Evolutionary conservation across 352 stramenopile genomes (phyloP).

Genomic region (Pythium dissimile): DNA sequence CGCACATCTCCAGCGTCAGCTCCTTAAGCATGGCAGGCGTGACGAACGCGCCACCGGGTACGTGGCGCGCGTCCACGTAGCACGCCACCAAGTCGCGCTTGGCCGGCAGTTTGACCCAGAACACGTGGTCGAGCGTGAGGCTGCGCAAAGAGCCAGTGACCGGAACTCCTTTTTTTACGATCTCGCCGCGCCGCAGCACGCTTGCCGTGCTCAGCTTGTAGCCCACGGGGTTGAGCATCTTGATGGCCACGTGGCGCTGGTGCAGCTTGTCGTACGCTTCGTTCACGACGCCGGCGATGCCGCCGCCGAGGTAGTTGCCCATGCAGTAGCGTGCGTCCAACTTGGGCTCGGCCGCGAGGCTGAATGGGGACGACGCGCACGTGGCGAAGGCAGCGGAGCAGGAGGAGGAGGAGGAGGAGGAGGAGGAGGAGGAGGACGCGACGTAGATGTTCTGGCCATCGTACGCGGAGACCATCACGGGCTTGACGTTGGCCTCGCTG

Average conservation of each 20-base stretch:
- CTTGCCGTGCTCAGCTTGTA: slow-evolving; percentile 88
- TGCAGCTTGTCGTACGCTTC: slow-evolving; percentile 81
- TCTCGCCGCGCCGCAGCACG: slow-evolving; percentile 75
- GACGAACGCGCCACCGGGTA: neutral
- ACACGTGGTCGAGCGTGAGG: slow-evolving; percentile 77
- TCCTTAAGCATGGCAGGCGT: slow-evolving; percentile 41
- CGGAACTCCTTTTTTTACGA: slow-evolving; percentile 74
- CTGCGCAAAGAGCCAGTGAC: slow-evolving; percentile 33
- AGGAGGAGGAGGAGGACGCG: slow-evolving; percentile 1
- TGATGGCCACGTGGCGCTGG: slow-evolving; percentile 90
- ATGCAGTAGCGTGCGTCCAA: slow-evolving; percentile 58
- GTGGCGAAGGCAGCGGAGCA: neutral
- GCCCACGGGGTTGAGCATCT: slow-evolving; percentile 96
- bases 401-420: neutral
- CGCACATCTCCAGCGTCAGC: slow-evolving; percentile 86
- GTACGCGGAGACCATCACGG: slow-evolving; percentile 68
- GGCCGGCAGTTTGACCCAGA: slow-evolving; percentile 66
- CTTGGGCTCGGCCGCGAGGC: slow-evolving; percentile 15
- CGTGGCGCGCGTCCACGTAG: slow-evolving; percentile 42
- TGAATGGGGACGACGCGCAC: neutral
- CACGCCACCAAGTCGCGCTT: slow-evolving; percentile 64
- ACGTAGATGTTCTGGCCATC: slow-evolving; percentile 79
- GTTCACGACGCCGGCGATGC: slow-evolving; percentile 92
- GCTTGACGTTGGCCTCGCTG: slow-evolving; percentile 77
- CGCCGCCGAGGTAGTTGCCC: slow-evolving; percentile 91